Evolutionary conservation across 2,329 filamentous ascomycete genomes (phyloP).

Genomic region (Coleophoma crateriformis): DNA sequence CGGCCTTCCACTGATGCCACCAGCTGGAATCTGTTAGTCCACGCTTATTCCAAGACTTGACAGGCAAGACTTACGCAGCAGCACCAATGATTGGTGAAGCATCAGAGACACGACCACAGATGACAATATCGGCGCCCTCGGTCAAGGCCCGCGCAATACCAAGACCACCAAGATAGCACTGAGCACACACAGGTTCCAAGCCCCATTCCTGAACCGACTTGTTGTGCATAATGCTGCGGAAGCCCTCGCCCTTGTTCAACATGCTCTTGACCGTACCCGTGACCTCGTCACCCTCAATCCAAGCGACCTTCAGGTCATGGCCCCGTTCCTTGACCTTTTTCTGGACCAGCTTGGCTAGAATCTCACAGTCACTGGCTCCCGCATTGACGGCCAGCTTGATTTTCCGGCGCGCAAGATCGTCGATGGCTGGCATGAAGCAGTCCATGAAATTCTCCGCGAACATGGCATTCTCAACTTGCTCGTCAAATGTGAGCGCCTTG

Average conservation of each 20-base stretch:
- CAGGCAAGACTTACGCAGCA: constrained; percentile 15
- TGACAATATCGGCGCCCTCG: constrained; percentile 35
- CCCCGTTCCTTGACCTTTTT: constrained; percentile 1
- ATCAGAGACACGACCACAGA: constrained; percentile 36
- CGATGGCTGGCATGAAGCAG: constrained; percentile 21
- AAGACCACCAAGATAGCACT: constrained; percentile 27
- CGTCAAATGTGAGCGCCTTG: neutral
- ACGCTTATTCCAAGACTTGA: neutral
- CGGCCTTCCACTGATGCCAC: constrained; percentile 31
- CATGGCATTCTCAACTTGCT: neutral
- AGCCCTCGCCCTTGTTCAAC: constrained; percentile 27
- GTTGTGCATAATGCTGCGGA: constrained; percentile 25
- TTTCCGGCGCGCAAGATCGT: constrained; percentile 36
- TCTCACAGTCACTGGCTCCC: constrained; percentile 43
- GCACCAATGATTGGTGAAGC: constrained; percentile 33
- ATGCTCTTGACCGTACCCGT: constrained; percentile 27
- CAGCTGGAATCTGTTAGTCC: constrained; percentile 15
- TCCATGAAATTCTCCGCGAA: constrained; percentile 7
- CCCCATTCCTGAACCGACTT: constrained; percentile 12
- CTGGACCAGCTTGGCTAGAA: constrained; percentile 27
- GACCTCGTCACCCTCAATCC: constrained; percentile 37
- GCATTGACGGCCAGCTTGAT: constrained; percentile 48
- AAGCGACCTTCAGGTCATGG: constrained; percentile 32
- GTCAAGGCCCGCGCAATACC: constrained; percentile 32
- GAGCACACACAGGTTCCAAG: constrained; percentile 14